A percentile compares a stretch with the other conserved stretches of the same genome.
Conservation (phyloP, 2,329 filamentous ascomycete genomes). For the Phialophora tarda region DNA sequence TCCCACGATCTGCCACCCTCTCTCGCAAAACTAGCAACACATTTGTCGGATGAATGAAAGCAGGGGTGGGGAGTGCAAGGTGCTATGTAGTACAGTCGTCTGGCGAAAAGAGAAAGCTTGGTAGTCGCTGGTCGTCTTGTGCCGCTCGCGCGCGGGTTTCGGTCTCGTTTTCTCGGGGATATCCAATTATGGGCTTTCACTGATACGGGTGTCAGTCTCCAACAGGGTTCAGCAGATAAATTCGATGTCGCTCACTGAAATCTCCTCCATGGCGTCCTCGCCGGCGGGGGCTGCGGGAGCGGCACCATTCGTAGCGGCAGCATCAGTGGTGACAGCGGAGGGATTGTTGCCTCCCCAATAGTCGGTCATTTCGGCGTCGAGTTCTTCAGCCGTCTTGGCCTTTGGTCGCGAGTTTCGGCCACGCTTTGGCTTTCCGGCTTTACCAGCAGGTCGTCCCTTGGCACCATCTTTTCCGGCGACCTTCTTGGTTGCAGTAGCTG, state of each 20-base stretch:
- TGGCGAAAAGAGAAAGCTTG: conserved; percentile 21
- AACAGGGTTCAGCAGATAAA: conserved; percentile 30
- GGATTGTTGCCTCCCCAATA: conserved; percentile 71
- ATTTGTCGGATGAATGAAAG: conserved; percentile 30
- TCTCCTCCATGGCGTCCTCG: conserved; percentile 63
- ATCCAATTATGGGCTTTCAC: conserved; percentile 31
- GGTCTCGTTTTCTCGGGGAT: neutral
- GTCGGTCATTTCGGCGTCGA: conserved; percentile 97
- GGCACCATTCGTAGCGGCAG: conserved; percentile 53
- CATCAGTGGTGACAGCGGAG: conserved; percentile 52
- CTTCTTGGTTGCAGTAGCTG: conserved; percentile 75
- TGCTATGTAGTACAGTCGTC: conserved; percentile 20
- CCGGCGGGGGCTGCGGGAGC: conserved; percentile 54
- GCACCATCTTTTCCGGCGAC: conserved; percentile 58
- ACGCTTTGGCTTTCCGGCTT: conserved; percentile 78
- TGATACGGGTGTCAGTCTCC: conserved; percentile 38
- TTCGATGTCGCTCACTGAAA: conserved; percentile 51
- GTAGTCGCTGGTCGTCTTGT: conserved; percentile 6
- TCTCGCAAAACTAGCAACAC: conserved; percentile 30
- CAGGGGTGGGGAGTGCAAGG: conserved; percentile 8
- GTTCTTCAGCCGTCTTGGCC: conserved; percentile 89
- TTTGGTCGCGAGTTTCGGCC: conserved; percentile 71
- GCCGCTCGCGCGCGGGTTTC: neutral
- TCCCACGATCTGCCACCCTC: conserved; percentile 5
- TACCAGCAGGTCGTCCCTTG: conserved; percentile 61